Evolutionary conservation across 1,284 basidiomycete genomes (phyloP).

Genomic region (Papiliotrema terrestris): DNA sequence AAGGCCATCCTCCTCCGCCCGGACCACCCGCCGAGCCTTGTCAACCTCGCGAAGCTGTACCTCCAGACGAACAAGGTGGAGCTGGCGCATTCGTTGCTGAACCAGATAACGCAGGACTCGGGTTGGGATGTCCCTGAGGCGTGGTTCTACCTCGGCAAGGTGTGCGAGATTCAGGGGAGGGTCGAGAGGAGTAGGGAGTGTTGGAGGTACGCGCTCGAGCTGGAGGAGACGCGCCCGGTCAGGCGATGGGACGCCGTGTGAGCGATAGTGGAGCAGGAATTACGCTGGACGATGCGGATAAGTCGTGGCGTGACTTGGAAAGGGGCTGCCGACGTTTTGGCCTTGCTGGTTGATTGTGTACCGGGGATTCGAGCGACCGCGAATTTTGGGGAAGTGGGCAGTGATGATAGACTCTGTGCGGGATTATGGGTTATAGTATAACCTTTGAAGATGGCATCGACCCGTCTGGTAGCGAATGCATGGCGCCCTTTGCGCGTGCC

Average conservation of each 20-base stretch:
- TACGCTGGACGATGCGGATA: too few relatives aligned
- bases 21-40: constrained; percentile 68
- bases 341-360: too few relatives aligned
- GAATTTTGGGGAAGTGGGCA: too few relatives aligned
- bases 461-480: too few relatives aligned
- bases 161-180: constrained; percentile 68
- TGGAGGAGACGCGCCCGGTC: constrained; percentile 58
- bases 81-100: constrained; percentile 64
- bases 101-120: constrained; percentile 48
- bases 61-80: constrained; percentile 56
- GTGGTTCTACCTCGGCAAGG: constrained; percentile 82
- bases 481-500: too few relatives aligned
- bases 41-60: constrained; percentile 72
- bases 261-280: too few relatives aligned
- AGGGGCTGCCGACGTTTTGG: too few relatives aligned
- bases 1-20: constrained; percentile 77
- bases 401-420: too few relatives aligned
- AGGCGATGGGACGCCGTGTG: constrained; percentile 26
- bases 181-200: constrained; percentile 69
- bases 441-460: too few relatives aligned
- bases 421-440: too few relatives aligned
- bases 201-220: constrained; percentile 64
- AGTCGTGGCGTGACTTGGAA: too few relatives aligned
- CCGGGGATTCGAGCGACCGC: too few relatives aligned
- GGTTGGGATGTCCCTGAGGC: constrained; percentile 90